A percentile compares a stretch with the other conserved stretches of the same genome.
Conservation (phyloP, 2,329 filamentous ascomycete species). For the Graphiopsis chlorocephala region DNA sequence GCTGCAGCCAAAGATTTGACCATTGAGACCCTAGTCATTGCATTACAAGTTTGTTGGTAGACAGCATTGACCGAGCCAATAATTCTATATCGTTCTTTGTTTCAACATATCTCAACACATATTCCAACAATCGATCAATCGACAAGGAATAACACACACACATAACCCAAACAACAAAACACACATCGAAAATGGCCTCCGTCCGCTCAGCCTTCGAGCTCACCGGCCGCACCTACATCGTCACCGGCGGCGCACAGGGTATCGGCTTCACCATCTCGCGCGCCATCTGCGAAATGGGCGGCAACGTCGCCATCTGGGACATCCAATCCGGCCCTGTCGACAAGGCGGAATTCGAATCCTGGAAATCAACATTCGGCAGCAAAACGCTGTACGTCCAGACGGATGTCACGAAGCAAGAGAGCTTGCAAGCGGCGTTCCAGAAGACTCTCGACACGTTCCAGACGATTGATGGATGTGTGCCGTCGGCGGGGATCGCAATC, state of each 20-base stretch:
- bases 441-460: constrained; percentile 26
- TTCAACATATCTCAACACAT: neutral
- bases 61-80: neutral
- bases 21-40: neutral
- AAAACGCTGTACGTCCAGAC: constrained; percentile 43
- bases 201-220: constrained; percentile 21
- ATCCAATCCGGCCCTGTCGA: constrained; percentile 47
- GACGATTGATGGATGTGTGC: constrained; percentile 29
- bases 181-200: neutral
- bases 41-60: neutral
- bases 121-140: neutral
- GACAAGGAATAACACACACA: neutral
- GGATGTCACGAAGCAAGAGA: constrained; percentile 38
- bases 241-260: constrained; percentile 30
- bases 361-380: constrained; percentile 59
- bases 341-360: constrained; percentile 22
- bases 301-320: constrained; percentile 59
- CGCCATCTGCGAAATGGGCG: constrained; percentile 29
- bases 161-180: neutral
- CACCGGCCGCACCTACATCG: constrained; percentile 26
- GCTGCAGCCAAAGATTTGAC: neutral
- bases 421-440: constrained; percentile 25
- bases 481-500: constrained; percentile 32
- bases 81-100: neutral
- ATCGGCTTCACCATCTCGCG: constrained; percentile 28